Conservation (phyloP, 2,329 filamentous ascomycete species). For the Penicillium sp. region DNA sequence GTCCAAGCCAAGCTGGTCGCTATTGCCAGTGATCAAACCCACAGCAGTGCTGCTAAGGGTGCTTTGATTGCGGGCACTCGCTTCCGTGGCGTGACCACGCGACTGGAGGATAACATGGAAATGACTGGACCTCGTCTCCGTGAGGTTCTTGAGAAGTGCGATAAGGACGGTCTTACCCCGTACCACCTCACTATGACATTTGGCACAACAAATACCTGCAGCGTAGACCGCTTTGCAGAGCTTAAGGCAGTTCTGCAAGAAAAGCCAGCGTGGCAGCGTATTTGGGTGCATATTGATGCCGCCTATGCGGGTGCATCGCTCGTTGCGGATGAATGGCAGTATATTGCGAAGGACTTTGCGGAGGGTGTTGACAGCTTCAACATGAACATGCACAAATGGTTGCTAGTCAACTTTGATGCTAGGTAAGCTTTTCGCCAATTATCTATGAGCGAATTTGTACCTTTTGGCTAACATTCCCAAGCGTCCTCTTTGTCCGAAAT, state of each 20-base stretch:
- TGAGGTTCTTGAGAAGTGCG: constrained; percentile 62
- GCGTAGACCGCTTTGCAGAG: constrained; percentile 74
- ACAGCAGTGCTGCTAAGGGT: constrained; percentile 83
- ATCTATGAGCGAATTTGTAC: no score
- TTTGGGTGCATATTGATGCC: constrained; percentile 94
- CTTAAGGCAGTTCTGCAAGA: constrained; percentile 57
- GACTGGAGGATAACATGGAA: constrained; percentile 62
- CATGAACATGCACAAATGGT: constrained; percentile 97
- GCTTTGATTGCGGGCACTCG: constrained; percentile 83
- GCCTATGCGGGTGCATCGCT: constrained; percentile 88
- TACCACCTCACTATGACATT: constrained; percentile 84
- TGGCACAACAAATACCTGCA: constrained; percentile 85
- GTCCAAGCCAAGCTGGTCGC: constrained; percentile 73
- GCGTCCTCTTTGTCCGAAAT: constrained; percentile 74
- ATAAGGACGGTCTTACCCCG: constrained; percentile 69
- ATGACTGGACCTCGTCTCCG: constrained; percentile 66
- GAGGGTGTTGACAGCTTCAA: constrained; percentile 80
- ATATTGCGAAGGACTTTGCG: constrained; percentile 59
- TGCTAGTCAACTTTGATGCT: constrained; percentile 87
- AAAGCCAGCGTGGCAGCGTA: constrained; percentile 49
- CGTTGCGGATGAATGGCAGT: constrained; percentile 75
- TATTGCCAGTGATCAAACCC: constrained; percentile 73
- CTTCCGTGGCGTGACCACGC: constrained; percentile 66
- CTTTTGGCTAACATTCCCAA: constrained; percentile 43
- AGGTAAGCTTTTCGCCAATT: constrained; percentile 31